Evolutionary conservation across 306 rosid species (phyloP).

Genomic region (Lupinus albus): DNA sequence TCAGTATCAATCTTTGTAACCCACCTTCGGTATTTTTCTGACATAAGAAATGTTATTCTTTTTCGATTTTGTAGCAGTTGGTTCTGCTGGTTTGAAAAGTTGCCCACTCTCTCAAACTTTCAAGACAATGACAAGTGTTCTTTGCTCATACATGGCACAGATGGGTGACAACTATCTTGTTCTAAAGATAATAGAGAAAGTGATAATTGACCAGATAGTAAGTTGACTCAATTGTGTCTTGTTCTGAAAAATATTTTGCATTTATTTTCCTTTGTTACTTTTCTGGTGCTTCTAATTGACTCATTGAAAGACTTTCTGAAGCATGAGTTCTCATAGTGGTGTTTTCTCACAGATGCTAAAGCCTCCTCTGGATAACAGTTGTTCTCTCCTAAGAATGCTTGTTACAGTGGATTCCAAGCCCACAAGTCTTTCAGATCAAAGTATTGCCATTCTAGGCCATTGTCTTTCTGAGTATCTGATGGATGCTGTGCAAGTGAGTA

Average conservation of each 20-base stretch:
- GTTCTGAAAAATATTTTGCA: conserved; percentile 5
- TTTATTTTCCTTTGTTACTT: conserved; percentile 16
- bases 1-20: conserved; percentile 12
- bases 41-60: conserved; percentile 14
- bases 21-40: conserved; percentile 27
- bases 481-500: conserved; percentile 61
- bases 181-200: conserved; percentile 58
- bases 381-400: conserved; percentile 72
- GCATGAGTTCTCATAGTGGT: conserved; percentile 28
- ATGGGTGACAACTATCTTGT: conserved; percentile 72
- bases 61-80: conserved; percentile 51
- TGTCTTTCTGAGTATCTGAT: conserved; percentile 63
- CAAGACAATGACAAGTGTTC: conserved; percentile 50
- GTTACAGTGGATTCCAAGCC: conserved; percentile 60
- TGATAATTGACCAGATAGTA: conserved; percentile 62
- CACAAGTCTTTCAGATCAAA: conserved; percentile 57
- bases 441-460: conserved; percentile 53
- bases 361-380: conserved; percentile 66
- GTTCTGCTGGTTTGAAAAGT: conserved; percentile 46
- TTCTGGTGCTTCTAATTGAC: conserved; percentile 14
- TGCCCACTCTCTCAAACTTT: conserved; percentile 42
- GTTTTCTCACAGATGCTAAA: conserved; percentile 48
- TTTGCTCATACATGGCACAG: conserved; percentile 60
- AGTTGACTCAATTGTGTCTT: conserved; percentile 41
- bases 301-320: conserved; percentile 22